These are phyloP conservation scores for Eimeria brunetti DNA, from an alignment of 169 alveolate species.

Conservation along the genomic window DNA sequence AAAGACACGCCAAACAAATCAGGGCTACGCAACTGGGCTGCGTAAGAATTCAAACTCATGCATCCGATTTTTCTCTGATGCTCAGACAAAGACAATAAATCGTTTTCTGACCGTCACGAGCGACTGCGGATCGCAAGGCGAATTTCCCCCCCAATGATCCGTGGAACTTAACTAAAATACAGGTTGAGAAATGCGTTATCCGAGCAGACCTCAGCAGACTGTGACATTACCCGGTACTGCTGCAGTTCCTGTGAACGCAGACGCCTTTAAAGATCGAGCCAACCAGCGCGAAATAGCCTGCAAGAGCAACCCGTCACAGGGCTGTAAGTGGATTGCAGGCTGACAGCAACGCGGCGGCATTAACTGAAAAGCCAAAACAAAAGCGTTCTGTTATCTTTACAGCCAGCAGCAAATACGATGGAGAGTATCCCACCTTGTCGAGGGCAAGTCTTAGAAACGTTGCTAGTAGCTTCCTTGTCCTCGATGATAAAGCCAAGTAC, in stretches of 20 bases:
- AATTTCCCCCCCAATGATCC: not conserved
- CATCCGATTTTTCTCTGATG: not conserved
- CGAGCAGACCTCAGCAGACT: not conserved
- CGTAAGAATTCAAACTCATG: not conserved
- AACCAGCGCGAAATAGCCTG: slow-evolving; percentile 54
- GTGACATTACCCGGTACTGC: not conserved
- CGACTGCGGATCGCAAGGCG: not conserved
- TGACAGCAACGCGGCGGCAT: not conserved
- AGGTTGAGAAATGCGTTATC: not conserved
- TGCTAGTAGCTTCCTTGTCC: slow-evolving; percentile 54
- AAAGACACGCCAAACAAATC: not conserved
- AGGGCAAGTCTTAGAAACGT: slow-evolving; percentile 55
- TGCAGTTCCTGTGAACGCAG: not conserved
- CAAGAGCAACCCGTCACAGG: not conserved
- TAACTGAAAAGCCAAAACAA: not conserved
- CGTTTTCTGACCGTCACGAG: not conserved
- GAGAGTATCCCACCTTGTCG: slow-evolving; percentile 35
- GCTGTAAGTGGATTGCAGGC: not conserved
- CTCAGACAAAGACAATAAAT: not conserved
- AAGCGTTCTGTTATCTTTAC: not conserved
- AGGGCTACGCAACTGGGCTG: not conserved
- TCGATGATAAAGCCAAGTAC: slow-evolving; percentile 67
- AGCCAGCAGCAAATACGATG: not conserved
- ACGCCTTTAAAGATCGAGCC: not conserved
- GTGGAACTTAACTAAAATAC: not conserved